A percentile compares a stretch with the other conserved stretches of the same genome.
Conservation (phyloP, 176 grass and related monocot species). For the Eremochloa ophiuroides region DNA sequence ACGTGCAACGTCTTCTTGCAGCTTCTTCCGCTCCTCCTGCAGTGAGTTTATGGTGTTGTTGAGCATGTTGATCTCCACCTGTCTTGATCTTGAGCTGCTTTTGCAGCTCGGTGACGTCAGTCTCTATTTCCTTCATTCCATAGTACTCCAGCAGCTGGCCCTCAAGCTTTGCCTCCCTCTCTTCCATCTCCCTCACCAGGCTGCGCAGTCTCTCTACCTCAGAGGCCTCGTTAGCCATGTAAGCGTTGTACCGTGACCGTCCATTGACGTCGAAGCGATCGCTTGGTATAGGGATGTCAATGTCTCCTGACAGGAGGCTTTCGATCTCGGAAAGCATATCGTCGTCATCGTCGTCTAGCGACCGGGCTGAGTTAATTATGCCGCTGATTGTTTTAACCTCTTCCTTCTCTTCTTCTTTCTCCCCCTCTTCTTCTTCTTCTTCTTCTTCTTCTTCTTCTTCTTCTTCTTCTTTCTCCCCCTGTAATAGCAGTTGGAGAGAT, state of each 20-base stretch:
- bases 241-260: constrained; percentile 53
- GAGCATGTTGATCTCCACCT: constrained; percentile 76
- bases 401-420: constrained; percentile 73
- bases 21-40: constrained; percentile 75
- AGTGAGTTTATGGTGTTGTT: constrained; percentile 64
- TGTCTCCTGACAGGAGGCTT: constrained; percentile 70
- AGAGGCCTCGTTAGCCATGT: constrained; percentile 37
- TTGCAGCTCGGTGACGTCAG: constrained; percentile 65
- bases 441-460: constrained; percentile 77
- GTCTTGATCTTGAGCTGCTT: constrained; percentile 86
- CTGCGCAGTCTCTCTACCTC: constrained; percentile 69
- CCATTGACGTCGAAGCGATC: constrained; percentile 73
- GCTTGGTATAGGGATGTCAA: constrained; percentile 56
- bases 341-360: constrained; percentile 38
- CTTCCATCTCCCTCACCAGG: constrained; percentile 60
- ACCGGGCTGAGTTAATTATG: constrained; percentile 52
- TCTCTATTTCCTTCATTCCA: constrained; percentile 91
- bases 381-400: constrained; percentile 87
- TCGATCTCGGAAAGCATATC: constrained; percentile 79
- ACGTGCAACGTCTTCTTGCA: constrained; percentile 50
- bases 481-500: background rate
- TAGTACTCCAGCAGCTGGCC: constrained; percentile 83
- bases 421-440: background rate
- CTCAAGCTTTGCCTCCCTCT: constrained; percentile 86
- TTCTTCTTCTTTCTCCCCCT: constrained; percentile 46